phyloP scores from a whole-genome alignment of 192 early-diverging fungal genomes.

The Linnemannia exigua region DNA sequence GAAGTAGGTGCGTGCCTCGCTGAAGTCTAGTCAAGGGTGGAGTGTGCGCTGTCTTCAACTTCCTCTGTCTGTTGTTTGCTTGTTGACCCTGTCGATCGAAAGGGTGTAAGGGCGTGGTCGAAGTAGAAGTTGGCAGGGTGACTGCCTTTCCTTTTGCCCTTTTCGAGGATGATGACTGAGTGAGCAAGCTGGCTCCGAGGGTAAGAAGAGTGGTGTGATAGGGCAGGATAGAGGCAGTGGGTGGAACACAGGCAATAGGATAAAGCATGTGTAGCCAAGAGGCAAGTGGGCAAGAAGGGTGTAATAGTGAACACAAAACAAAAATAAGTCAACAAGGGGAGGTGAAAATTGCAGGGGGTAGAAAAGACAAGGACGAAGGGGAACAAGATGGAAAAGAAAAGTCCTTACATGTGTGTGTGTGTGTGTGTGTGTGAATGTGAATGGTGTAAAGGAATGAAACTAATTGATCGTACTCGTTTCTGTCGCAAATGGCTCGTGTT shows the following conservation, averaged over 20 bases:
- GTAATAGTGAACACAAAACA: too few relatives aligned
- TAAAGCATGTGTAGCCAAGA: background rate
- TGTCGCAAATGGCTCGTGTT: background rate
- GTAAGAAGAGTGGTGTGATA: background rate
- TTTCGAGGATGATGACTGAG: background rate
- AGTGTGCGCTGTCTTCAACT: background rate
- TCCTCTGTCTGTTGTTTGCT: too few relatives aligned
- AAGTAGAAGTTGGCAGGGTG: background rate
- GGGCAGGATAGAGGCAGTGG: background rate
- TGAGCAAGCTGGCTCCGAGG: background rate
- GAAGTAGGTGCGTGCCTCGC: background rate
- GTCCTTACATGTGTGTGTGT: background rate
- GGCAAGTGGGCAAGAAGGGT: background rate
- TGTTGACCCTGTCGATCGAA: too few relatives aligned
- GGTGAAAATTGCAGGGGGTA: background rate
- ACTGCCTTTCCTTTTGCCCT: background rate
- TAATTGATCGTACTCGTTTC: background rate
- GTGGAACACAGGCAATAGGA: slow-evolving; percentile 7
- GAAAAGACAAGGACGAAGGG: background rate
- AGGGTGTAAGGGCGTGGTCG: background rate
- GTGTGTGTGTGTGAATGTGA: background rate
- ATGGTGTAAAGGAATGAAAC: background rate
- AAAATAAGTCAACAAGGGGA: background rate
- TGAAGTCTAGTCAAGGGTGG: background rate
- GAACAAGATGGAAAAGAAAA: background rate